Evolutionary conservation across 2,329 filamentous ascomycete species (phyloP).

Genomic region (Arthrinium puccinioides): DNA sequence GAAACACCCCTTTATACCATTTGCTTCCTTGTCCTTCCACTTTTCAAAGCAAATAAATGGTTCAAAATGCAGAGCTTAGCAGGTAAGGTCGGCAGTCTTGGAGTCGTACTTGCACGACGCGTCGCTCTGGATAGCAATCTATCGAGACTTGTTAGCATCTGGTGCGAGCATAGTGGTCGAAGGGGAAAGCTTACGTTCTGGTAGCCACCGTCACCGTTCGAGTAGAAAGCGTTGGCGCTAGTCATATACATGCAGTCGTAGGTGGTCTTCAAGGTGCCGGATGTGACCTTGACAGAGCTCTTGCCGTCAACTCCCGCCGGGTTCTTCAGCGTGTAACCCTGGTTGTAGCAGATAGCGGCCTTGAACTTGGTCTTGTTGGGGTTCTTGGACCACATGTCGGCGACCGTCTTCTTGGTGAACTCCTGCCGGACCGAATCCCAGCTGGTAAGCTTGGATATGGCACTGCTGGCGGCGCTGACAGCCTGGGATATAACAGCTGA

Average conservation of each 20-base stretch:
- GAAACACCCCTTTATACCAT: no score
- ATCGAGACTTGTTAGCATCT: no score
- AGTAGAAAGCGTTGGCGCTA: slow-evolving; percentile 8
- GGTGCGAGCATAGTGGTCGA: no score
- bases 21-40: no score
- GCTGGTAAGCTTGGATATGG: slow-evolving; percentile 7
- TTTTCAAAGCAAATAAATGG: no score
- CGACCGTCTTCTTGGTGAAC: slow-evolving; percentile 10
- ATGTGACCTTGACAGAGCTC: slow-evolving; percentile 7
- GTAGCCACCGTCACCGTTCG: slow-evolving; percentile 9
- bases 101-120: background rate
- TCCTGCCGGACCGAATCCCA: slow-evolving; percentile 9
- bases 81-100: background rate
- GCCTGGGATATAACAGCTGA: slow-evolving; percentile 6
- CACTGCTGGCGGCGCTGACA: background rate
- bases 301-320: slow-evolving; percentile 4
- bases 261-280: slow-evolving; percentile 8
- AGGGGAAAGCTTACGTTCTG: slow-evolving; percentile 7
- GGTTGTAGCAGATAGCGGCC: slow-evolving; percentile 12
- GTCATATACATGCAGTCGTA: slow-evolving; percentile 13
- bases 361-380: slow-evolving; percentile 8
- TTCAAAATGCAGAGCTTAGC: no score
- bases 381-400: slow-evolving; percentile 12
- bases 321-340: slow-evolving; percentile 8
- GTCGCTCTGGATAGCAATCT: no score